These are phyloP conservation scores for Sclerotinia borealis DNA, from an alignment of 2,329 filamentous ascomycete genomes.

Conservation along the genomic window DNA sequence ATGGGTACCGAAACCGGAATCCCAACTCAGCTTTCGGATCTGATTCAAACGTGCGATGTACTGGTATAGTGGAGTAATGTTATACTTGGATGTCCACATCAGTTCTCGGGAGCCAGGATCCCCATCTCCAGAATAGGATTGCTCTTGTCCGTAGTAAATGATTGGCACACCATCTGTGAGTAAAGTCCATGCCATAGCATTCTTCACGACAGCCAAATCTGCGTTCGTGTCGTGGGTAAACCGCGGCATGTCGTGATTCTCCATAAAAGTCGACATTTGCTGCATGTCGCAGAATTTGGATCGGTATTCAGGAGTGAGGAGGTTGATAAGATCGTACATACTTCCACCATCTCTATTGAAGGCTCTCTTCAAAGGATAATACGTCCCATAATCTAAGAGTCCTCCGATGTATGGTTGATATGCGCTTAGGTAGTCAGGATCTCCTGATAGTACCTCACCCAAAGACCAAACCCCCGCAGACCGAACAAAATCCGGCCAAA, in stretches of 20 bases:
- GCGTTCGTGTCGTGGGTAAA: conserved; percentile 31
- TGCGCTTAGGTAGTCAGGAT: conserved; percentile 30
- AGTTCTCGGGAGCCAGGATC: conserved; percentile 40
- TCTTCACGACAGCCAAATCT: conserved; percentile 34
- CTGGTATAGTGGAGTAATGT: conserved; percentile 26
- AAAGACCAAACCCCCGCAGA: conserved; percentile 52
- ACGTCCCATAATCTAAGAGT: conserved; percentile 52
- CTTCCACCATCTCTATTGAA: conserved; percentile 11
- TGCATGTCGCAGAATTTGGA: conserved; percentile 39
- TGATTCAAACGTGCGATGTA: conserved; percentile 16
- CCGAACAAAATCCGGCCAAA: conserved; percentile 47
- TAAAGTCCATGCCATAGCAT: conserved; percentile 42
- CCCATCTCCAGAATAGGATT: conserved; percentile 37
- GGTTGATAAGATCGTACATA: conserved; percentile 31
- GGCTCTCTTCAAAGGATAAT: conserved; percentile 21
- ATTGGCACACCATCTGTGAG: conserved; percentile 46
- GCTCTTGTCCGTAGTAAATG: conserved; percentile 47
- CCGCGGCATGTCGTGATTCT: conserved; percentile 39
- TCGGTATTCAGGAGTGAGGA: conserved; percentile 32
- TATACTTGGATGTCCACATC: conserved; percentile 37
- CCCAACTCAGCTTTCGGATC: conserved; percentile 16
- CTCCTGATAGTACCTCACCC: conserved; percentile 51
- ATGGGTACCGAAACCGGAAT: conserved; percentile 17
- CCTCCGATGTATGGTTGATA: conserved; percentile 49
- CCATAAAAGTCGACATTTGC: conserved; percentile 35